These are phyloP conservation scores for Annulohypoxylon maeteangense DNA, from an alignment of 495 filamentous ascomycete genomes.

Conservation along the genomic window DNA sequence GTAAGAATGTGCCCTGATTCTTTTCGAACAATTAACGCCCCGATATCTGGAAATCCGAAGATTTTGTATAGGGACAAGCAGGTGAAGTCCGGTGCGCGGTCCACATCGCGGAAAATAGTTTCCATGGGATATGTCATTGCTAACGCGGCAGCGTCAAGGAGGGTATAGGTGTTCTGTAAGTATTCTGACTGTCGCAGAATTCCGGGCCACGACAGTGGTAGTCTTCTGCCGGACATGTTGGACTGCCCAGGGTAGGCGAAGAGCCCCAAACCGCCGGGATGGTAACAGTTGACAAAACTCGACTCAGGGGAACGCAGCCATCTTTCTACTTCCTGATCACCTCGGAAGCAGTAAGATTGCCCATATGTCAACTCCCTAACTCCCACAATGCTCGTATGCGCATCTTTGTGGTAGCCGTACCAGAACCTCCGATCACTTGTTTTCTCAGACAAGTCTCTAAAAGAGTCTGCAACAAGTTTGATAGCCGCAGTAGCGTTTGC, in stretches of 20 bases:
- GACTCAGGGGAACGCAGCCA: conserved; percentile 64
- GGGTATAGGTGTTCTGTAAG: conserved; percentile 66
- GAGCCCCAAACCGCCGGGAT: conserved; percentile 58
- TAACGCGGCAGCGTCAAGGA: conserved; percentile 78
- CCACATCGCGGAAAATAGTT: conserved; percentile 64
- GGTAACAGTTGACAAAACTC: conserved; percentile 39
- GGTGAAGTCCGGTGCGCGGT: conserved; percentile 75
- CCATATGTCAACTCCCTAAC: conserved; percentile 68
- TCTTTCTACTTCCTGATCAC: conserved; percentile 70
- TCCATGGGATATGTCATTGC: conserved; percentile 73
- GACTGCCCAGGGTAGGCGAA: conserved; percentile 84
- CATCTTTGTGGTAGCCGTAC: conserved; percentile 79
- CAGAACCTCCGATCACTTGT: conserved; percentile 62
- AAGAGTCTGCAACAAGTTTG: conserved; percentile 73
- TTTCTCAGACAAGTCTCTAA: conserved; percentile 65
- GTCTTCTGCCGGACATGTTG: conserved; percentile 78
- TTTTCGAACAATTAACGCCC: conserved; percentile 74
- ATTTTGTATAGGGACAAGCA: conserved; percentile 83
- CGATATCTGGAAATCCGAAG: conserved; percentile 82
- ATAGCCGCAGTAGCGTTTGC: conserved; percentile 77
- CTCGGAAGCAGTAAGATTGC: conserved; percentile 69
- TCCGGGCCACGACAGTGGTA: conserved; percentile 70
- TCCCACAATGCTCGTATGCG: conserved; percentile 80
- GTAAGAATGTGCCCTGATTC: conserved; percentile 69
- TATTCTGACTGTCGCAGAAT: conserved; percentile 59